Base-by-base conservation (phyloP, 495 filamentous ascomycete genomes). In the Apiosordaria backusii region DNA sequence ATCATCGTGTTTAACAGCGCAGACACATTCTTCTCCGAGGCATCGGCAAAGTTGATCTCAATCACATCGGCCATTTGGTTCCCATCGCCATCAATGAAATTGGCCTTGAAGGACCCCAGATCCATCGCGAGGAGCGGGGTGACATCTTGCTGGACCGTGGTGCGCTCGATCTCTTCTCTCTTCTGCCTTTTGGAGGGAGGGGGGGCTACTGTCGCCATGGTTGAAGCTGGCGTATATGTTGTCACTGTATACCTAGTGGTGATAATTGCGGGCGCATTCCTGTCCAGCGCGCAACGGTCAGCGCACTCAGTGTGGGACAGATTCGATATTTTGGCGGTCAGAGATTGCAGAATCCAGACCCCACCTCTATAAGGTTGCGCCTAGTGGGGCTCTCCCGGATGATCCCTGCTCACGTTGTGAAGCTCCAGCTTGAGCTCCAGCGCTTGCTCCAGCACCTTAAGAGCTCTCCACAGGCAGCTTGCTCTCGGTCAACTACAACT, bases 151-250 rank as follows among this genome's bases (percentile, higher is more conserved):
- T 97, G 92, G 57, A 87, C 82, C 65, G 84, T 78, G 18, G 89
- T 85, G 74, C 87, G 88, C 67, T 94, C 90, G 22, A 89, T 83
- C 59, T 84, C 84, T 55, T 89, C 93, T 50, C 87, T 86, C 77
- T 89, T 90, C 71, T 96, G 92, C 58, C 93, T 88, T 79, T 98
- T 99, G 61, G 89, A 92, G 52, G 95, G 96, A 22, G 93, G 96
- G 18, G 96, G 96, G 29, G 88, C 75, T 19, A 95, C 78, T 3
- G 95, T 99, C 50, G 96, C 87, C 96, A 99, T 99, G 23, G 29
- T 45, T 26, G 58, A 45, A 24, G 18, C 7, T 24, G 58, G n/a
- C 35, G 35, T 2, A 15, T 2, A 45, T 1, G 35, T 7, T 45
- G 35, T 18, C 16, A 2, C 10, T 45, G n/a, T 45, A 35, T 35